Evolutionary conservation across 2,329 filamentous ascomycete genomes (phyloP).

Genomic region (Beauveria sp.): DNA sequence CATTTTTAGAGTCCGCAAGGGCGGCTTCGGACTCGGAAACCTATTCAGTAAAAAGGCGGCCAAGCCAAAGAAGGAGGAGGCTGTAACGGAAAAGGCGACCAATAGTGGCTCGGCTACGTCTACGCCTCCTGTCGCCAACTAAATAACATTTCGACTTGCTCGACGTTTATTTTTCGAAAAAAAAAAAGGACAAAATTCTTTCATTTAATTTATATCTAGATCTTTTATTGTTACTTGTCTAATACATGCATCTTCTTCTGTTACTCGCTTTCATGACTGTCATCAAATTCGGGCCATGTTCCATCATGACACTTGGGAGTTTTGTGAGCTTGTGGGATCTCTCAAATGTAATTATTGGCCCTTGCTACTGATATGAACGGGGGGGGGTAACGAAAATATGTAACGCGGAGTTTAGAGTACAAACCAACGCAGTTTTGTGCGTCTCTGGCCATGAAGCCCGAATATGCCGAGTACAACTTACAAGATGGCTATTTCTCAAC

Average conservation of each 20-base stretch:
- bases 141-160: not conserved
- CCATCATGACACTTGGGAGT: too few relatives aligned
- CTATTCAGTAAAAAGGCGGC: constrained; percentile 9
- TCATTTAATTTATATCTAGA: not conserved
- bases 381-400: too few relatives aligned
- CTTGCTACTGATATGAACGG: too few relatives aligned
- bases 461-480: not conserved
- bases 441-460: not conserved
- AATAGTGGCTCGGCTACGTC: not conserved
- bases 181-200: not conserved
- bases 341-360: too few relatives aligned
- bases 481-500: not conserved
- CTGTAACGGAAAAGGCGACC: not conserved
- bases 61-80: constrained; percentile 1
- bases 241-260: not conserved
- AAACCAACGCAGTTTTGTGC: too few relatives aligned
- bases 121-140: not conserved
- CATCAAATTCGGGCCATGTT: too few relatives aligned
- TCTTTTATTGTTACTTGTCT: not conserved
- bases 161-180: not conserved
- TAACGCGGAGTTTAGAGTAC: too few relatives aligned
- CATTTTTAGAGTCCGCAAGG: constrained; percentile 44
- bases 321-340: too few relatives aligned
- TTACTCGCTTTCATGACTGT: not conserved
- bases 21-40: not conserved